Base-by-base conservation (phyloP, 768 basidiomycete species). In the Mycena kentingensis region DNA sequence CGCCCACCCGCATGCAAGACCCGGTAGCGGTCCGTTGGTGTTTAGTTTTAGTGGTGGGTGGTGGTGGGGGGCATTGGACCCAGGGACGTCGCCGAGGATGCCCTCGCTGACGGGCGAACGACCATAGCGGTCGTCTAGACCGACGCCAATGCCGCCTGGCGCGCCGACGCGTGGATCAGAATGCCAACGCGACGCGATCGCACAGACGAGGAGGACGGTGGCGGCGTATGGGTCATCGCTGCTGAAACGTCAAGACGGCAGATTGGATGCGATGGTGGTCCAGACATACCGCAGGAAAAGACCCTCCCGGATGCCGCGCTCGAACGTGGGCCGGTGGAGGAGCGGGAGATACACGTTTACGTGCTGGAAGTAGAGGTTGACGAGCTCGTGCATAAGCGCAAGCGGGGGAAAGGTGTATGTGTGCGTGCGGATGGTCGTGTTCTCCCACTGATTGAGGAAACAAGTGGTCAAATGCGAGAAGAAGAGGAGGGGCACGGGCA, bases 281-380 rank as follows among this genome's bases (percentile, higher is more conserved):
- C 31, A 22, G 27, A 31, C 51, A 0, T 18, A 54, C 1, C 60
- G 66, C 16, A 74, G 63, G 60, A 90, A 83, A 2, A 82, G 60
- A 0, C 77, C 77, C 4, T 79, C 75, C 1, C 57, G 60, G 21
- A 86, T 59, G 16, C 73, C 70, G 21, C 72, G 70, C 32, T 84
- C 77, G 58, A 94, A 91, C 4, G 80, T 80, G 0, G 83, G 83
- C 3, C 83, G 78, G 60, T 93, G 91, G 4, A 96, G 73, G 3
- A 94, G 73, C 1, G 91, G 90, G 0, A 80, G 60, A 48, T 78
- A 72, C n/a, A 76, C 52, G 61, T 92, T 88, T 52, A 77, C 49
- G 28, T 78, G 56, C 1, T 55, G 52, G 63, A 94, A 96, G 61
- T 87, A 93, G 22, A 82, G 68, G 29, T 85, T 77, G 31, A 90